These are phyloP conservation scores for Populus pruinosa DNA, from an alignment of 345 rosid species.

Conservation along the genomic window DNA sequence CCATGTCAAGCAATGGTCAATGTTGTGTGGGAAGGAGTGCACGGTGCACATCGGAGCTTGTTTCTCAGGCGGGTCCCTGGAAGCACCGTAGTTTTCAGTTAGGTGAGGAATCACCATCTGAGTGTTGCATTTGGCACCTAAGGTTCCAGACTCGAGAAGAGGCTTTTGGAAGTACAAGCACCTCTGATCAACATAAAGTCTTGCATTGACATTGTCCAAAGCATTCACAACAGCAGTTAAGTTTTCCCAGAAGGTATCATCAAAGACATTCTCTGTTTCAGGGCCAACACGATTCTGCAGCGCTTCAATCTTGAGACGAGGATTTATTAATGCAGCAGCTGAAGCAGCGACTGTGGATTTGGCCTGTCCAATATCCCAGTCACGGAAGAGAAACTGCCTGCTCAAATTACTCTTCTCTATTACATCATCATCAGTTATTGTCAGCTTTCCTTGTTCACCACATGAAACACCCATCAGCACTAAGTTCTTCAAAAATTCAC, in stretches of 20 bases:
- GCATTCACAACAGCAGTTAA: slow-evolving; percentile 75
- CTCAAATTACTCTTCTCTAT: slow-evolving; percentile 98
- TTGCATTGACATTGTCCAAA: slow-evolving; percentile 87
- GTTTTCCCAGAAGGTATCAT: slow-evolving; percentile 92
- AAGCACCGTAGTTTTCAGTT: slow-evolving; percentile 97
- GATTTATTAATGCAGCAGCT: slow-evolving; percentile 75
- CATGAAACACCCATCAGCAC: slow-evolving; percentile 97
- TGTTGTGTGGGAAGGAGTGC: slow-evolving; percentile 97
- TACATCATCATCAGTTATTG: slow-evolving; percentile 96
- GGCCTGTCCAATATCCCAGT: slow-evolving; percentile 99
- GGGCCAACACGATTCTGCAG: slow-evolving; percentile 90
- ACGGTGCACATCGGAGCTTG: slow-evolving; percentile 99
- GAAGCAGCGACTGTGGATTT: slow-evolving; percentile 97
- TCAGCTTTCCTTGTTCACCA: slow-evolving; percentile 69
- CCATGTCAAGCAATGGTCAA: slow-evolving; percentile 98
- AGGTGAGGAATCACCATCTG: slow-evolving; percentile 98
- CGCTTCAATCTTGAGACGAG: slow-evolving; percentile 69
- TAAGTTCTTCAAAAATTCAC: slow-evolving; percentile 88
- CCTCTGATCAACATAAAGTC: slow-evolving; percentile 91
- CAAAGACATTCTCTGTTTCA: slow-evolving; percentile 88
- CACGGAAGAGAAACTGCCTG: slow-evolving; percentile 96
- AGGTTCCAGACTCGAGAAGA: slow-evolving; percentile 96
- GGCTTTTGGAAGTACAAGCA: slow-evolving; percentile 99
- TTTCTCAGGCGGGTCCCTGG: slow-evolving; percentile 98
- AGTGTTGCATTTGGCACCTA: slow-evolving; percentile 96